phyloP scores from a whole-genome alignment of 805 yeast species.

The Wickerhamiella spandovensis region DNA sequence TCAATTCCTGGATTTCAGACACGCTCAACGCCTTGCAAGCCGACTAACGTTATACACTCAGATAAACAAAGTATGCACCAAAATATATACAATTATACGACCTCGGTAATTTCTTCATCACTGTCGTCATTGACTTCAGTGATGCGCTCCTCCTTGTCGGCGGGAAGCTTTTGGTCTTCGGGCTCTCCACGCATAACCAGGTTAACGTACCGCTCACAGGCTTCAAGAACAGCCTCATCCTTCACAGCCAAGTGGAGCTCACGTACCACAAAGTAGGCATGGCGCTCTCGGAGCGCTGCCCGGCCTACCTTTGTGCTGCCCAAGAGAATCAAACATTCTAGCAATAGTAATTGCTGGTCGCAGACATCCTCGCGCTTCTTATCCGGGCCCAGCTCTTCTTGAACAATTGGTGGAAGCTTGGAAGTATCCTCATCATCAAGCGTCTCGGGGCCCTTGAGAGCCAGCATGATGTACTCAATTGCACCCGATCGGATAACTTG shows the following conservation, averaged over 20 bases:
- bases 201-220: slow-evolving; percentile 77
- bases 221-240: slow-evolving; percentile 41
- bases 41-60: slow-evolving; percentile 6
- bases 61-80: no score
- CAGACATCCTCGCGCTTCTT: slow-evolving; percentile 62
- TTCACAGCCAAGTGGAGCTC: slow-evolving; percentile 54
- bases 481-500: slow-evolving; percentile 43
- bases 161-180: slow-evolving; percentile 16
- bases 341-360: slow-evolving; percentile 50
- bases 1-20: neutral
- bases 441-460: slow-evolving; percentile 63
- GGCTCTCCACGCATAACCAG: slow-evolving; percentile 84
- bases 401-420: slow-evolving; percentile 72
- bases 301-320: slow-evolving; percentile 66
- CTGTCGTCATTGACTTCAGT: slow-evolving; percentile 11
- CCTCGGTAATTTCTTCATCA: slow-evolving; percentile 11
- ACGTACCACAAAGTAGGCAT: slow-evolving; percentile 75
- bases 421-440: slow-evolving; percentile 76
- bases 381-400: slow-evolving; percentile 58
- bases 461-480: slow-evolving; percentile 68
- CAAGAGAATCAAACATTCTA: slow-evolving; percentile 67
- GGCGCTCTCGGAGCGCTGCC: slow-evolving; percentile 62
- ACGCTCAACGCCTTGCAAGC: neutral
- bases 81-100: slow-evolving; percentile 2
- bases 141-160: slow-evolving; percentile 26